Conservation (phyloP, 768 basidiomycete species). For the Suillus paluster region DNA sequence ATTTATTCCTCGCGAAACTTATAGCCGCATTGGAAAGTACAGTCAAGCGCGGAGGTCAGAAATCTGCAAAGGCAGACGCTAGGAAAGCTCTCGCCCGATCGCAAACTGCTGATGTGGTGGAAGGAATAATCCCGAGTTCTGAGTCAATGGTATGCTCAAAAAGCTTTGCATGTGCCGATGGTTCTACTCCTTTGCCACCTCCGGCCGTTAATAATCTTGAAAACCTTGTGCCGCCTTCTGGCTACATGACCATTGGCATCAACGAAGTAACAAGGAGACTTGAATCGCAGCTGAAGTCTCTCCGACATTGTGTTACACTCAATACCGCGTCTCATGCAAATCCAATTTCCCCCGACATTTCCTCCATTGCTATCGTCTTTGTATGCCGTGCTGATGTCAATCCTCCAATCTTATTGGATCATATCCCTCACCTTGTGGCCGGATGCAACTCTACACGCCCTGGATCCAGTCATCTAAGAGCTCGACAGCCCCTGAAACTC, state of each 20-base stretch:
- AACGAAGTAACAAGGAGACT: slow-evolving; percentile 72
- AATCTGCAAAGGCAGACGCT: neutral
- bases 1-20: slow-evolving; percentile 52
- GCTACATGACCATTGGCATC: slow-evolving; percentile 66
- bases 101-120: neutral
- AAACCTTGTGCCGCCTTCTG: slow-evolving; percentile 23
- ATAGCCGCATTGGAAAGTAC: slow-evolving; percentile 52
- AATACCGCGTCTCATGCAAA: neutral
- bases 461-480: slow-evolving; percentile 14
- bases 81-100: neutral
- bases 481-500: slow-evolving; percentile 50
- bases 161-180: neutral
- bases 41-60: neutral
- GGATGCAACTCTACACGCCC: slow-evolving; percentile 61
- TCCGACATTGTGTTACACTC: slow-evolving; percentile 20
- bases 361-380: slow-evolving; percentile 50
- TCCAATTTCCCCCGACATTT: slow-evolving; percentile 3
- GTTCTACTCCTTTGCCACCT: neutral
- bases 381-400: slow-evolving; percentile 79
- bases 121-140: neutral
- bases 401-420: slow-evolving; percentile 70
- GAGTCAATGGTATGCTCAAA: neutral
- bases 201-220: neutral
- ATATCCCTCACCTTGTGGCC: slow-evolving; percentile 79
- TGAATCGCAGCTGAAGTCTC: slow-evolving; percentile 51